A percentile compares a stretch with the other conserved stretches of the same genome.
Conservation (phyloP, 768 basidiomycete genomes). For the Leccinum pellstonianum region DNA sequence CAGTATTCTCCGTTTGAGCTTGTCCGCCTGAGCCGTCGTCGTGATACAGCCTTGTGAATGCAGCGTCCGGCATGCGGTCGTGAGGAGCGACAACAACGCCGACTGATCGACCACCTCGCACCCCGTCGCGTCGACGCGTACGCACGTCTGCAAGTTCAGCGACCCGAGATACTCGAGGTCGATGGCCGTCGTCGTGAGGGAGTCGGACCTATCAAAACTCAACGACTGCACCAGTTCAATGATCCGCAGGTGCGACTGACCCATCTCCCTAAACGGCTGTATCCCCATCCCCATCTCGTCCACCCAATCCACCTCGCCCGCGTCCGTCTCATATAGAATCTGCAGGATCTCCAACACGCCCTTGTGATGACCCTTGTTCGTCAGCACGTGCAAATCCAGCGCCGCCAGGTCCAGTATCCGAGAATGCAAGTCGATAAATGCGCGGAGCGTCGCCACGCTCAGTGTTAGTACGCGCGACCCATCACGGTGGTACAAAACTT, state of each 20-base stretch:
- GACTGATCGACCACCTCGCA: conserved; percentile 82
- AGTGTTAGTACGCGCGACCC: conserved; percentile 61
- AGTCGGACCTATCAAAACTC: conserved; percentile 87
- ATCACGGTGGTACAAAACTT: conserved; percentile 63
- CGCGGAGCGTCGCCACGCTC: conserved; percentile 62
- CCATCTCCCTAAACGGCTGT: conserved; percentile 65
- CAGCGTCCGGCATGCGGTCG: conserved; percentile 54
- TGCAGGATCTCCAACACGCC: conserved; percentile 72
- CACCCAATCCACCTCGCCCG: conserved; percentile 38
- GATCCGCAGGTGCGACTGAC: conserved; percentile 81
- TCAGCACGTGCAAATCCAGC: conserved; percentile 84
- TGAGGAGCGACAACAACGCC: conserved; percentile 67
- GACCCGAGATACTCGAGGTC: conserved; percentile 63
- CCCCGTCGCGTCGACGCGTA: conserved; percentile 64
- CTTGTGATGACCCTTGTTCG: conserved; percentile 73
- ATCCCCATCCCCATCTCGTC: conserved; percentile 38
- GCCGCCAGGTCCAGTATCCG: conserved; percentile 84
- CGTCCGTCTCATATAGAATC: conserved; percentile 75
- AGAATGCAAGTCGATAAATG: conserved; percentile 81
- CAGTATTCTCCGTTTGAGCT: conserved; percentile 58
- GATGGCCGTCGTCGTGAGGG: conserved; percentile 53
- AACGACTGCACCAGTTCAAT: conserved; percentile 87
- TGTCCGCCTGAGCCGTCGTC: conserved; percentile 60
- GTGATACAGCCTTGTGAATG: conserved; percentile 68
- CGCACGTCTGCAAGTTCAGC: conserved; percentile 68